Evolutionary conservation across 331 rosid genomes (phyloP).

Genomic region (Rosa hybrid): DNA sequence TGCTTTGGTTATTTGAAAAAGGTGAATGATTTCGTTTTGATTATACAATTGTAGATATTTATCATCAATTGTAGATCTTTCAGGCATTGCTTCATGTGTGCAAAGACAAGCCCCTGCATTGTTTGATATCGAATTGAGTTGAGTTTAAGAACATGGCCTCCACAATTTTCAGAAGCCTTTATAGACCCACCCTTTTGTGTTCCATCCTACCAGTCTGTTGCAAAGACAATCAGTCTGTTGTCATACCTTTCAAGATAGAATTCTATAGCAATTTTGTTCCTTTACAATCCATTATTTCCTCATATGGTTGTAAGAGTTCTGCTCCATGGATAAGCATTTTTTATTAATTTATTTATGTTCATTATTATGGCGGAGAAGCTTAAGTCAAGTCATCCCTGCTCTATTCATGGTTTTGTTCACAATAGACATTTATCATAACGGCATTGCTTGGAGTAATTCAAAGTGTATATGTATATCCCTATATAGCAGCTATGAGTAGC

Average conservation of each 20-base stretch:
- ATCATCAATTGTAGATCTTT: not conserved
- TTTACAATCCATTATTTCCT: not conserved
- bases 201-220: conserved; percentile 31
- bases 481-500: not conserved
- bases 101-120: conserved; percentile 4
- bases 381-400: not conserved
- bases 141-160: conserved; percentile 51
- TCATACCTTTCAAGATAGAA: not conserved
- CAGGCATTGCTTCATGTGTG: not conserved
- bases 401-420: not conserved
- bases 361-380: not conserved
- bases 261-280: not conserved
- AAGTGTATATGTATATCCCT: not conserved
- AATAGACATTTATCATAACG: not conserved
- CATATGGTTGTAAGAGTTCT: not conserved
- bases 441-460: not conserved
- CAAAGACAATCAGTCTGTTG: not conserved
- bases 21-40: too few species aligned
- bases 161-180: conserved; percentile 60
- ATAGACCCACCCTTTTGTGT: conserved; percentile 51
- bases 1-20: too few species aligned
- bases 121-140: conserved; percentile 15
- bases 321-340: not conserved
- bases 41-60: not conserved
- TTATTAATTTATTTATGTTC: not conserved